phyloP scores from a whole-genome alignment of 108 stramenopile genomes.

The Aurantiochytrium sp. region DNA sequence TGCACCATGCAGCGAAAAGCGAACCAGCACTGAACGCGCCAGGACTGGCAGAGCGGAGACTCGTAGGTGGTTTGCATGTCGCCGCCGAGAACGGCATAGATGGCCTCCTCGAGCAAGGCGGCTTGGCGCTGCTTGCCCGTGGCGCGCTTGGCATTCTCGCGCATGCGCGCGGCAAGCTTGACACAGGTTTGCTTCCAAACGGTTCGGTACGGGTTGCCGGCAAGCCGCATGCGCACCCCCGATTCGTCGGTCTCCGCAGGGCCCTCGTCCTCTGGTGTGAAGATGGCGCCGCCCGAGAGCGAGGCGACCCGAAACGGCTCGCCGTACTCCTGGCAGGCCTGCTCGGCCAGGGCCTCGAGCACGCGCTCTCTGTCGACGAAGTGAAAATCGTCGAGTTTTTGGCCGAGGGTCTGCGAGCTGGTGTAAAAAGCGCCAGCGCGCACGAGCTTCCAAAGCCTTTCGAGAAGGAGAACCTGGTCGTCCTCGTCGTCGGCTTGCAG shows the following conservation, averaged over 20 bases:
- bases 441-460: background rate
- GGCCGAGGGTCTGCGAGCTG: background rate
- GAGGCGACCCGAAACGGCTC: background rate
- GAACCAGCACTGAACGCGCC: background rate
- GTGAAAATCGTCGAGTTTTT: background rate
- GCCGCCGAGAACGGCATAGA: background rate
- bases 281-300: background rate
- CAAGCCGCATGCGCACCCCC: background rate
- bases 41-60: background rate
- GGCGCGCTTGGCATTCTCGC: background rate
- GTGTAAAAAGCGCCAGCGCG: background rate
- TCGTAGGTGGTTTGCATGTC: background rate
- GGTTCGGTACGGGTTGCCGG: background rate
- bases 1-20: background rate
- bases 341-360: background rate
- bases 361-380: background rate
- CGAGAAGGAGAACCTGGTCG: background rate
- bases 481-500: background rate
- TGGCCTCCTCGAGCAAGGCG: background rate
- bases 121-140: background rate
- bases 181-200: constrained; percentile 6
- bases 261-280: background rate
- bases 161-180: background rate
- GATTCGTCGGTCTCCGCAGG: too few species aligned
- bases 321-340: background rate